Conservation (phyloP, 2,329 filamentous ascomycete genomes). For the Zalaria obscura region DNA sequence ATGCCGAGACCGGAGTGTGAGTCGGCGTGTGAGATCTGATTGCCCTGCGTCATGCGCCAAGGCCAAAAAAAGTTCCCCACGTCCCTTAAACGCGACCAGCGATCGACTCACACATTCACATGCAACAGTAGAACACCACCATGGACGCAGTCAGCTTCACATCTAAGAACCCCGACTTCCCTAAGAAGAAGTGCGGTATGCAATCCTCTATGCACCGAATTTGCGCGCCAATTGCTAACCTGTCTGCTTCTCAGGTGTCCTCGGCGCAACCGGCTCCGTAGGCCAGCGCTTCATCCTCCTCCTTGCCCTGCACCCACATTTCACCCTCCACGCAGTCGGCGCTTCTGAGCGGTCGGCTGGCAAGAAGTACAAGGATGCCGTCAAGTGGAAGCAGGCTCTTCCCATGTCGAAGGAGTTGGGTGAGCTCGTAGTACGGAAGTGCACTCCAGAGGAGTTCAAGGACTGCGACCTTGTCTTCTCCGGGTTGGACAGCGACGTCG, state of each 20-base stretch:
- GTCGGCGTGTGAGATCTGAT: too few species aligned
- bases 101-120: background rate
- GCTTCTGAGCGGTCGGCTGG: conserved; percentile 80
- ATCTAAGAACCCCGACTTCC: conserved; percentile 23
- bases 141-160: conserved; percentile 33
- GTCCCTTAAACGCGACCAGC: too few species aligned
- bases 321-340: conserved; percentile 76
- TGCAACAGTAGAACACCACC: conserved; percentile 2
- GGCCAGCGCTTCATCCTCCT: conserved; percentile 92
- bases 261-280: conserved; percentile 87
- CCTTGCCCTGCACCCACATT: conserved; percentile 73
- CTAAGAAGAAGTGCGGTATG: conserved; percentile 39
- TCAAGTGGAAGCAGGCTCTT: conserved; percentile 82
- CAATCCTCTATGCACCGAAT: conserved; percentile 26
- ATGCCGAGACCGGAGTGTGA: too few species aligned
- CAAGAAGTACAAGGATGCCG: conserved; percentile 89
- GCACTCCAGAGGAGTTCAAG: conserved; percentile 64
- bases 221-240: conserved; percentile 5
- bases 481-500: conserved; percentile 82
- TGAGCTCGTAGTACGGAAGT: conserved; percentile 73
- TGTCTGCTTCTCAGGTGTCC: conserved; percentile 37
- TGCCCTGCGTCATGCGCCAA: too few species aligned
- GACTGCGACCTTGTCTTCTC: conserved; percentile 93
- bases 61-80: too few species aligned
- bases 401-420: conserved; percentile 66